Percentiles rank a stretch among this genome's conserved stretches.
phyloP scores from a whole-genome alignment of 495 filamentous ascomycete species.

The Neurospora sp. region DNA sequence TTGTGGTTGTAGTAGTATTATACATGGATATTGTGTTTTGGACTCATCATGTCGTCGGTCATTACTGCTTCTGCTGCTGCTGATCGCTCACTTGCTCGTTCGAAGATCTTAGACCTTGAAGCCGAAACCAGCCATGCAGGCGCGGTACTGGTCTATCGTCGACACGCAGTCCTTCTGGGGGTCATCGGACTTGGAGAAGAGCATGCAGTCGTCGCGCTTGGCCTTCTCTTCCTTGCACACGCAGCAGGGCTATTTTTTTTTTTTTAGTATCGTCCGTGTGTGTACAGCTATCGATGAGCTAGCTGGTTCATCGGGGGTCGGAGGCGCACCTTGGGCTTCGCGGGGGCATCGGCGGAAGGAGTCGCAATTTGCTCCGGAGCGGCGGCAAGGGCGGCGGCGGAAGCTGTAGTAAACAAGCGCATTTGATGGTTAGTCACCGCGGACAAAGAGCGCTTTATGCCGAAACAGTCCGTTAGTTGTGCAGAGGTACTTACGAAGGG shows the following conservation, averaged over 20 bases:
- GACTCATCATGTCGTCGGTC: background rate
- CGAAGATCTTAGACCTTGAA: slow-evolving; percentile 54
- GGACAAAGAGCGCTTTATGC: background rate
- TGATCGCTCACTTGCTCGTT: background rate
- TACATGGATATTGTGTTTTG: background rate
- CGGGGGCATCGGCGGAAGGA: slow-evolving; percentile 17
- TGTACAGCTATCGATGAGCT: background rate
- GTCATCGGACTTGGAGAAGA: slow-evolving; percentile 74
- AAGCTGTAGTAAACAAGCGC: slow-evolving; percentile 12
- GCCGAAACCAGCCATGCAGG: slow-evolving; percentile 88
- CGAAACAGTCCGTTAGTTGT: background rate
- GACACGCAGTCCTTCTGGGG: slow-evolving; percentile 70
- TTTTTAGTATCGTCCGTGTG: background rate
- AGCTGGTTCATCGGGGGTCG: background rate
- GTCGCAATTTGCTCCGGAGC: slow-evolving; percentile 12
- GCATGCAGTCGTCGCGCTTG: slow-evolving; percentile 93
- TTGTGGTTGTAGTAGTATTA: background rate
- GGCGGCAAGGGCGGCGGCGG: slow-evolving; percentile 15
- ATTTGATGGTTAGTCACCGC: background rate
- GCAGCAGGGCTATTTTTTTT: slow-evolving; percentile 68
- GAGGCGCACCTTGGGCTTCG: slow-evolving; percentile 36
- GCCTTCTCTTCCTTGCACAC: slow-evolving; percentile 95
- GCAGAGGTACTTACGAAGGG: background rate
- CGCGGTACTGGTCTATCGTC: slow-evolving; percentile 75
- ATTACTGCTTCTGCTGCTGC: background rate